Conservation (phyloP, 192 early-diverging fungal species). For the Gigaspora rosea region DNA sequence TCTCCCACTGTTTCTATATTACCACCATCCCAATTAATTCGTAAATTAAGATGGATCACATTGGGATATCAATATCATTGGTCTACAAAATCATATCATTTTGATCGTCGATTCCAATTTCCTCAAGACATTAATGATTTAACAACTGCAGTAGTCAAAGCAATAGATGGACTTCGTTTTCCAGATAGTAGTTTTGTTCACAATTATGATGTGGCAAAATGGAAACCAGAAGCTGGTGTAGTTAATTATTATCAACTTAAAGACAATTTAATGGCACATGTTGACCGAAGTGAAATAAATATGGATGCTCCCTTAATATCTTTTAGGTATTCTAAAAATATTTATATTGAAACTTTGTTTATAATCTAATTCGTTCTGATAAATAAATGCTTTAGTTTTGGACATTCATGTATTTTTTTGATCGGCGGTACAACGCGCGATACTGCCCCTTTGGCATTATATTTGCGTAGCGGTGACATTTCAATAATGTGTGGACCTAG, state of each 20-base stretch:
- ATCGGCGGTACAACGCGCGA: conserved; percentile 78
- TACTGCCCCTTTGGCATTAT: conserved; percentile 65
- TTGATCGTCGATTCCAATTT: conserved; percentile 65
- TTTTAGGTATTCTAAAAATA: conserved; percentile 53
- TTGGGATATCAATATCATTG: conserved; percentile 82
- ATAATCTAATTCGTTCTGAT: conserved; percentile 30
- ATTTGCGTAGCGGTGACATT: conserved; percentile 84
- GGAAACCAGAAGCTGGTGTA: conserved; percentile 85
- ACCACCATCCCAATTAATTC: conserved; percentile 46
- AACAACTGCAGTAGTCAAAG: conserved; percentile 64
- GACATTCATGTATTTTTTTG: conserved; percentile 77
- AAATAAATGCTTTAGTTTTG: conserved; percentile 52
- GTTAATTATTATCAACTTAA: conserved; percentile 89
- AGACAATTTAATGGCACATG: conserved; percentile 88
- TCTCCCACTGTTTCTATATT: conserved; percentile 41
- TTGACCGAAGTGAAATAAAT: conserved; percentile 88
- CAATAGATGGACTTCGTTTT: conserved; percentile 52
- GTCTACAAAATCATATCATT: conserved; percentile 78
- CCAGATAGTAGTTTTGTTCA: conserved; percentile 42
- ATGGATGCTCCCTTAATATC: conserved; percentile 85
- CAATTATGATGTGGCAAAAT: conserved; percentile 58
- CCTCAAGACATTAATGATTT: conserved; percentile 66
- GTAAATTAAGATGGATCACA: conserved; percentile 71
- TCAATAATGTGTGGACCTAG: conserved; percentile 84
- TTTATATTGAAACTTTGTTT: conserved; percentile 32